These are phyloP conservation scores for Aspergillus fumigatus DNA, from an alignment of 2,329 filamentous ascomycete genomes.

Conservation along the genomic window DNA sequence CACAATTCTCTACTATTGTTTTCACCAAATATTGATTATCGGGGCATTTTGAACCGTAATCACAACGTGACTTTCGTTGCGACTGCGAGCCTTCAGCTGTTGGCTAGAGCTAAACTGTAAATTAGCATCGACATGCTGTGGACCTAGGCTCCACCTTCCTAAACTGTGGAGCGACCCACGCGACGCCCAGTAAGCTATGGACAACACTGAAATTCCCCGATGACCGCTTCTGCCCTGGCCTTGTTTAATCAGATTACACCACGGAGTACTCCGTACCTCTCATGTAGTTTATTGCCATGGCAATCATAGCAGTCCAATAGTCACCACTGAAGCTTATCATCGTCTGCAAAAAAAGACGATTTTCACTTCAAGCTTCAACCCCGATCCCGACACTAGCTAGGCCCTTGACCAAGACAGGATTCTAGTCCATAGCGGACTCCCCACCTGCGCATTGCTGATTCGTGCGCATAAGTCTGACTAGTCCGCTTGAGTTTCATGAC, in stretches of 20 bases:
- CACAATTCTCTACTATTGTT: neutral
- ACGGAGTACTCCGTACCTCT: no score
- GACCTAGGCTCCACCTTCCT: neutral
- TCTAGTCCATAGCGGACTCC: neutral
- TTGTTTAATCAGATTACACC: neutral
- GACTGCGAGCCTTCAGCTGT: neutral
- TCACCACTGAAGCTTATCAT: neutral
- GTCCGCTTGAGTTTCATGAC: neutral
- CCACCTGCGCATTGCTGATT: neutral
- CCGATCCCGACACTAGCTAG: neutral
- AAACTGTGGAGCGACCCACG: neutral
- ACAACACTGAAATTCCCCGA: neutral
- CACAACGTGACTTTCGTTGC: neutral
- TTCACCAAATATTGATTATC: neutral
- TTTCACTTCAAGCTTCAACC: neutral
- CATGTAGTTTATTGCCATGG: neutral
- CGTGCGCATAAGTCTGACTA: neutral
- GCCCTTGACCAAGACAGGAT: neutral
- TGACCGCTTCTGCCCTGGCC: neutral
- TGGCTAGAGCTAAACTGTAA: neutral
- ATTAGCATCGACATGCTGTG: neutral
- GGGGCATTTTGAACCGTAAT: neutral
- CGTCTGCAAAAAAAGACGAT: neutral
- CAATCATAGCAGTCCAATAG: neutral
- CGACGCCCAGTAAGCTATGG: neutral